Evolutionary conservation across 352 stramenopile species (phyloP), one percentile per base, ranked within the genome.

Genomic region (Blastocystis sp.): DNA sequence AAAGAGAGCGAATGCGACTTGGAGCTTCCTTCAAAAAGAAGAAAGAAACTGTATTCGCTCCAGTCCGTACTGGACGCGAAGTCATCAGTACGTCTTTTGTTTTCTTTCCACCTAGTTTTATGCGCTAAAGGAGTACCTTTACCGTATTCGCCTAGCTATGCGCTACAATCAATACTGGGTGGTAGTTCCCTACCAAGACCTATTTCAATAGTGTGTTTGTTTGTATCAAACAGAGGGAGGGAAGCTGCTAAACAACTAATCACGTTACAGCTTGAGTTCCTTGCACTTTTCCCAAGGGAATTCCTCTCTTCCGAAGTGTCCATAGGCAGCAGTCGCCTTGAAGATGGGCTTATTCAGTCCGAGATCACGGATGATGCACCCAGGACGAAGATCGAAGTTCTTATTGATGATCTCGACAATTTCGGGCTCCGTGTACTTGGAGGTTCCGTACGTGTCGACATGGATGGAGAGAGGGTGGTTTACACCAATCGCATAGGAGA

Each of bases 201-300:
- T 81, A 16, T 73, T 63, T 63, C n/a, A n/a, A n/a, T n/a, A n/a
- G n/a, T n/a, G n/a, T n/a, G n/a, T n/a, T n/a, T n/a, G n/a, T n/a
- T n/a, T n/a, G n/a, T n/a, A n/a, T n/a, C 46, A 61, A 81, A 81
- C 69, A 81, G 44, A 29, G 14, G 42, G 36, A 56, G 42, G 21
- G 64, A 54, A 54, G 21, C 27, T 38, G 27, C 2, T 38, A 64
- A 64, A 64, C 42, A 64, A 81, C 46, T 29, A 48, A 64, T 27
- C 69, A 81, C n/a, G 53, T 81, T 81, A 81, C 69, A 81, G 29
- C 69, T 64, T 61, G 27, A 96, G 87, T 53, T 92, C 88, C 92
- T 98, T 98, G 87, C 94, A 90, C 87, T 93, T 92, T 90, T 99
- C 96, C 96, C 96, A 99, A 88, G 94, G 97, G 90, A 99, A 99